phyloP scores from a whole-genome alignment of 2,329 filamentous ascomycete species.

The Fusarium xyrophilum region DNA sequence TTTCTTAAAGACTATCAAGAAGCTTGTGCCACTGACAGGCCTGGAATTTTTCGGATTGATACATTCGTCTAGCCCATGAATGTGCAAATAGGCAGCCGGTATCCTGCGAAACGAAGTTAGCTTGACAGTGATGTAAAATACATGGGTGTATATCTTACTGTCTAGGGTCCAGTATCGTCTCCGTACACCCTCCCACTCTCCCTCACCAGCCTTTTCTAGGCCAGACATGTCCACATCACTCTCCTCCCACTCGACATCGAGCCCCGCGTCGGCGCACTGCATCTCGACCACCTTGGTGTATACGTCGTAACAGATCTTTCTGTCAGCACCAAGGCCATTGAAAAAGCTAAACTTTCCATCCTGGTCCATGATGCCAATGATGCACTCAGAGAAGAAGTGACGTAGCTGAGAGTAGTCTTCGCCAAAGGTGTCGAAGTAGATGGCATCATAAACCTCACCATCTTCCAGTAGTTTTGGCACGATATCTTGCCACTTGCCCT shows the following conservation, averaged over 20 bases:
- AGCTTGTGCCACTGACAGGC: conserved; percentile 16
- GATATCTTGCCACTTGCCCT: conserved; percentile 79
- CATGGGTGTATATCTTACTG: conserved; percentile 53
- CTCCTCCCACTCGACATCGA: conserved; percentile 87
- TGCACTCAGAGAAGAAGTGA: conserved; percentile 85
- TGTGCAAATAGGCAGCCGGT: conserved; percentile 75
- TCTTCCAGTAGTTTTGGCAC: conserved; percentile 71
- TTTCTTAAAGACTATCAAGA: conserved; percentile 23
- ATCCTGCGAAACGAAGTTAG: conserved; percentile 56
- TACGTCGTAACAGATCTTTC: conserved; percentile 93
- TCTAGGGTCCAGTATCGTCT: conserved; percentile 90
- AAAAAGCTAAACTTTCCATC: conserved; percentile 84
- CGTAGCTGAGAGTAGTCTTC: conserved; percentile 89
- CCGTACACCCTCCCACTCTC: conserved; percentile 87
- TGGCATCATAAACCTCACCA: conserved; percentile 78
- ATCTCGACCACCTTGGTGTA: conserved; percentile 92
- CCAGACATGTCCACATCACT: conserved; percentile 72
- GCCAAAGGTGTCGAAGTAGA: conserved; percentile 98
- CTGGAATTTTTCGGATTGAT: conserved; percentile 8
- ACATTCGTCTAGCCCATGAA: conserved; percentile 66
- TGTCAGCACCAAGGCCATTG: conserved; percentile 89
- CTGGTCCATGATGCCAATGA: conserved; percentile 78
- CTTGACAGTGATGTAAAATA: background rate
- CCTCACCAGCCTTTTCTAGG: conserved; percentile 70
- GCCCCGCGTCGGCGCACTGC: conserved; percentile 85